phyloP scores from a whole-genome alignment of 2,329 filamentous ascomycete species.

The Trichophyton verrucosum region DNA sequence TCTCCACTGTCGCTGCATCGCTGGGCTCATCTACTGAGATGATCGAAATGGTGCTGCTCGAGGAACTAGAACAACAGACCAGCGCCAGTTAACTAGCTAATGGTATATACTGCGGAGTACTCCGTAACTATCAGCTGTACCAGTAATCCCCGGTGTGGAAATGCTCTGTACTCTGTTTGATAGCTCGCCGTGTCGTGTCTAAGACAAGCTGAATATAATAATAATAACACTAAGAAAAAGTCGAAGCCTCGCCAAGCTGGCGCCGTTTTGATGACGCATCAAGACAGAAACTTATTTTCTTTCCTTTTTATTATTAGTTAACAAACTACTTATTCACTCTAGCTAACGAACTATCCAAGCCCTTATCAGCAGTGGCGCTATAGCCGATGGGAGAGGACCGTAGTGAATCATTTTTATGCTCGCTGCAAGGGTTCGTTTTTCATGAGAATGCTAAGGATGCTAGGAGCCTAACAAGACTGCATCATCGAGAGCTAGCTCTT shows the following conservation, averaged over 20 bases:
- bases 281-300: slow-evolving; percentile 1
- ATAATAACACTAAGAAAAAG: neutral
- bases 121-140: neutral
- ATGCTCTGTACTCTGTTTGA: neutral
- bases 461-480: neutral
- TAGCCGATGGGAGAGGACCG: neutral
- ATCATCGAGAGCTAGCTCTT: neutral
- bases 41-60: slow-evolving; percentile 25
- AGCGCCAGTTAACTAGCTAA: neutral
- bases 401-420: neutral
- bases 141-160: neutral
- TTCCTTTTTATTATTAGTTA: neutral
- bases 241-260: neutral
- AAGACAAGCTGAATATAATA: neutral
- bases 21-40: slow-evolving; percentile 14
- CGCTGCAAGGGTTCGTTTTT: neutral
- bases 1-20: slow-evolving; percentile 14
- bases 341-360: neutral
- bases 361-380: neutral
- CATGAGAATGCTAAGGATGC: neutral
- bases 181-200: neutral
- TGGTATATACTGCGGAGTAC: neutral
- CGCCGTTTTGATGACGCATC: neutral
- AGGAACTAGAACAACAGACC: slow-evolving; percentile 25
- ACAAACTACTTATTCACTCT: too few species aligned